These are phyloP conservation scores for Mycoemilia scoparia DNA, from an alignment of 192 early-diverging fungal genomes.

Conservation along the genomic window DNA sequence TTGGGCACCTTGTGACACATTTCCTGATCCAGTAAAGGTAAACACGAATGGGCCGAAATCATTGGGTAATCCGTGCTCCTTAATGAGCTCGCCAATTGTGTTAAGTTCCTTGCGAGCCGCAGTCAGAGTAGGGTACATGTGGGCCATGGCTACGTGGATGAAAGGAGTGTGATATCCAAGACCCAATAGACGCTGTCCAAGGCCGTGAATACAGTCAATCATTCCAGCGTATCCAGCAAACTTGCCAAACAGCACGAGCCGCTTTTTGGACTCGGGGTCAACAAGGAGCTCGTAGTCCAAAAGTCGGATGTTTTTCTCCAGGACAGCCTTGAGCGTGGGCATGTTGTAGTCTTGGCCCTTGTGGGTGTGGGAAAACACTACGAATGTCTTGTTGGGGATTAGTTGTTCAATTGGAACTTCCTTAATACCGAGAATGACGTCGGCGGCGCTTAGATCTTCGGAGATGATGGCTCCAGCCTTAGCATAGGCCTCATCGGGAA, in stretches of 20 bases:
- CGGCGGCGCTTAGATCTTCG: conserved; percentile 74
- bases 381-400: conserved; percentile 74
- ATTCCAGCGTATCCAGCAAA: conserved; percentile 92
- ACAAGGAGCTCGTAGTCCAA: conserved; percentile 94
- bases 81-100: conserved; percentile 58
- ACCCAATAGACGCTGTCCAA: conserved; percentile 80
- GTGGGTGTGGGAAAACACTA: conserved; percentile 94
- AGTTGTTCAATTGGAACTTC: conserved; percentile 75
- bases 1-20: conserved; percentile 80
- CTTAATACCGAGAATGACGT: conserved; percentile 91
- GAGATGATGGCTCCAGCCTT: conserved; percentile 69
- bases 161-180: conserved; percentile 91
- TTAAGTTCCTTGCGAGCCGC: conserved; percentile 38
- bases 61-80: conserved; percentile 71
- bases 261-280: conserved; percentile 41
- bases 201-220: conserved; percentile 79
- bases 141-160: conserved; percentile 57
- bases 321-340: conserved; percentile 65
- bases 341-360: conserved; percentile 94
- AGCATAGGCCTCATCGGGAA: conserved; percentile 64
- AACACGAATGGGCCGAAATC: conserved; percentile 80
- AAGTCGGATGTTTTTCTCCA: conserved; percentile 81
- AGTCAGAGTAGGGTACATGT: conserved; percentile 48
- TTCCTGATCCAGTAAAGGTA: conserved; percentile 78
- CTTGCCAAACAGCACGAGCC: conserved; percentile 80